Base-by-base conservation (phyloP, 2,329 filamentous ascomycete species). In the Lithohypha guttulata region DNA sequence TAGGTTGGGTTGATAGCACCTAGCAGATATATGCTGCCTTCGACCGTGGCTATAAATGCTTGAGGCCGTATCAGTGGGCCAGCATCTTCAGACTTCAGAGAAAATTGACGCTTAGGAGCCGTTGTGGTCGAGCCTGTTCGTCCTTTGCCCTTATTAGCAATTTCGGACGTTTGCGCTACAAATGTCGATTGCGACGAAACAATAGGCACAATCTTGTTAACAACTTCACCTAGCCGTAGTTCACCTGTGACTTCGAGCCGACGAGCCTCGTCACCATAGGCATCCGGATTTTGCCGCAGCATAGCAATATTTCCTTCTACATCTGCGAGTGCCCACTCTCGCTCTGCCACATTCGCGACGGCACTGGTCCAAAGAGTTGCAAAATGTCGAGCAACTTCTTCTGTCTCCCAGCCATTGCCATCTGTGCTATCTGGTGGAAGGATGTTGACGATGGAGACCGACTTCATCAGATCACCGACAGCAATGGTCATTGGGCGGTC, bases 391-490 rank as follows among this genome's bases (percentile, higher is more conserved):
- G 81, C 82, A 2, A 82, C 68, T 64, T 94, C 85, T 1, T 69
- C 67, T 6, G 96, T 68, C 14, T 22, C 17, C 31, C 49, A 48
- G 15, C 42, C 39, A n/a, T 33, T 35, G 15, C 39, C 19, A 6
- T 17, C 29, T 10, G 42, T 30, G 3, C 34, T 30, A 8, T 38
- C n/a, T 13, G 49, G 42, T 3, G 41, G 36, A 10, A 69, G 65
- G 54, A 81, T 91, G 54, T 91, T 70, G 6, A 95, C 67, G 4
- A 96, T 64, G 1, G 81, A 79, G 17, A 93, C 68, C 1, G 84
- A 93, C 62, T 96, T 95, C 83, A 94, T 95, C 31, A 98, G 65
- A 55, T 98, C 91, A 1, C 81, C 83, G 7, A 96, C 78, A 0
- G 83, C 84, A 46, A 98, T 87, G 17, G 75, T 69, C 49, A 80